These are phyloP conservation scores for Phylloporus arenicola DNA, from an alignment of 768 basidiomycete species.

Conservation along the genomic window DNA sequence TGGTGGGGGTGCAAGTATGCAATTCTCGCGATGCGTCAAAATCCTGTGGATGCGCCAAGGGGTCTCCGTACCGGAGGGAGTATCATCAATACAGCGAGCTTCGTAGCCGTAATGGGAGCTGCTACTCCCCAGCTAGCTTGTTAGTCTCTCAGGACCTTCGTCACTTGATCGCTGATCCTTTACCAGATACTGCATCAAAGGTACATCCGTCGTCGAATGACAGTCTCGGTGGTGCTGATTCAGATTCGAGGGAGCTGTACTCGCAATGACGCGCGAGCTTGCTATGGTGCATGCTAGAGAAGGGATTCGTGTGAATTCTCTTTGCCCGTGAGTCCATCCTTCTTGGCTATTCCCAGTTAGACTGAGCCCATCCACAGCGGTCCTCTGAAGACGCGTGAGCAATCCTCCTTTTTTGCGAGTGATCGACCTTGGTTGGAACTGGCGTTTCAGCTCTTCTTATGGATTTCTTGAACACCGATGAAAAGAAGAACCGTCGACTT, in stretches of 20 bases:
- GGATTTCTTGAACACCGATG: constrained; percentile 95
- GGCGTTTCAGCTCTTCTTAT: constrained; percentile 76
- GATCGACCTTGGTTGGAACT: neutral
- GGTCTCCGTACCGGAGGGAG: constrained; percentile 79
- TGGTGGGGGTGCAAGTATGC: constrained; percentile 99
- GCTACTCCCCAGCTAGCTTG: constrained; percentile 99
- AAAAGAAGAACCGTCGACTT: constrained; percentile 88
- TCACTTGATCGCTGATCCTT: constrained; percentile 5
- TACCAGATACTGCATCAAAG: constrained; percentile 89
- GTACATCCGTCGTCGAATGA: constrained; percentile 32
- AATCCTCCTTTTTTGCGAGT: neutral
- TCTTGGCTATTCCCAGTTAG: neutral
- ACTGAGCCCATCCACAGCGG: constrained; percentile 48
- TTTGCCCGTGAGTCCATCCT: constrained; percentile 75
- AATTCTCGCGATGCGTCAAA: constrained; percentile 92
- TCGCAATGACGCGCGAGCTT: constrained; percentile 96
- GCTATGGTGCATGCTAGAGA: constrained; percentile 98
- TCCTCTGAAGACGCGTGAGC: constrained; percentile 88
- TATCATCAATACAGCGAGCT: constrained; percentile 98
- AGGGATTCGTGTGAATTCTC: constrained; percentile 91
- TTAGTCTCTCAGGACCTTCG: constrained; percentile 26
- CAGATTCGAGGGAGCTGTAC: constrained; percentile 74
- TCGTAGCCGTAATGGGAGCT: constrained; percentile 92
- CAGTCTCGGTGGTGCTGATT: constrained; percentile 6
- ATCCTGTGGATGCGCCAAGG: constrained; percentile 75